These are phyloP conservation scores for Colletotrichum falcatum DNA, from an alignment of 2,329 filamentous ascomycete species.

Conservation along the genomic window DNA sequence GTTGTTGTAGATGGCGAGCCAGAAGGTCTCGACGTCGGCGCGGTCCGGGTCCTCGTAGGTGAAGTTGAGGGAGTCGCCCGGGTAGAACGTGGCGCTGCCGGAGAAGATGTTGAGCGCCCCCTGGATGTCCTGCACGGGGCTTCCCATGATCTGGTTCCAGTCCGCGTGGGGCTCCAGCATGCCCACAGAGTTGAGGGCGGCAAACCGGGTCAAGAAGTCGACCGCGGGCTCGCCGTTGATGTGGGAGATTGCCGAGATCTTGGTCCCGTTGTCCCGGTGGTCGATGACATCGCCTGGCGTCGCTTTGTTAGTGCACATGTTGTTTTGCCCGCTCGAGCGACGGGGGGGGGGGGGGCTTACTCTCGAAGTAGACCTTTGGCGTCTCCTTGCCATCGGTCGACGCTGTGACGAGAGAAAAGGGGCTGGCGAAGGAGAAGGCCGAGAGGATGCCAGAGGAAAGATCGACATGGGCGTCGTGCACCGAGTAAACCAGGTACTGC, in stretches of 20 bases:
- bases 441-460: slow-evolving; percentile 24
- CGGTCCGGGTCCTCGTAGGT: slow-evolving; percentile 15
- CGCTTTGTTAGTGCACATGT: neutral
- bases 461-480: slow-evolving; percentile 29
- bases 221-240: slow-evolving; percentile 25
- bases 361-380: slow-evolving; percentile 30
- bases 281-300: slow-evolving; percentile 9
- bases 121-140: slow-evolving; percentile 23
- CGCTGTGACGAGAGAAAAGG: slow-evolving; percentile 18
- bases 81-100: slow-evolving; percentile 25
- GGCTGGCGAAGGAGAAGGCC: slow-evolving; percentile 30
- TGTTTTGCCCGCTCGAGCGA: too few species aligned
- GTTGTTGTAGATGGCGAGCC: slow-evolving; percentile 32
- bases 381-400: slow-evolving; percentile 29
- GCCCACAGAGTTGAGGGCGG: slow-evolving; percentile 23
- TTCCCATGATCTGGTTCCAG: slow-evolving; percentile 33
- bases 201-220: slow-evolving; percentile 12
- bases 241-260: slow-evolving; percentile 26
- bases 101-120: slow-evolving; percentile 21
- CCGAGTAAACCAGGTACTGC: slow-evolving; percentile 27
- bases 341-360: neutral
- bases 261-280: slow-evolving; percentile 5
- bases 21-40: neutral
- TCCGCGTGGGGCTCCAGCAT: slow-evolving; percentile 38
- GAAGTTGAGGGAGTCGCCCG: slow-evolving; percentile 29